Base-by-base conservation (phyloP, 768 basidiomycete genomes). In the Rhodotorula kratochvilovae region DNA sequence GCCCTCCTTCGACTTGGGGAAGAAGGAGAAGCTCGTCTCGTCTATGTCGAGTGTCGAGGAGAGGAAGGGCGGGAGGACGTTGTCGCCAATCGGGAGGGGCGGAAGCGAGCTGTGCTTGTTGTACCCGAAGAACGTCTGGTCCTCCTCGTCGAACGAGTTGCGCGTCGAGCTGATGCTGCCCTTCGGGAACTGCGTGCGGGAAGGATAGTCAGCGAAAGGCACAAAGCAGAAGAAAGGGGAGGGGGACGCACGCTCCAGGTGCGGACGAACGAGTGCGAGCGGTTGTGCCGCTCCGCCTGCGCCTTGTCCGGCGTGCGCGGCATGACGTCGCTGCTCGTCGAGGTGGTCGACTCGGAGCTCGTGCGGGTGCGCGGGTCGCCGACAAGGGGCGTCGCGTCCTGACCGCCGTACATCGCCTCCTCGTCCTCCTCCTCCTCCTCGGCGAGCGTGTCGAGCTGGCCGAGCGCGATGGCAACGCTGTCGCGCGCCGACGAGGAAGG, bases 101-200 rank as follows among this genome's bases (percentile, higher is more conserved):
- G 75, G 71, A 13, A 76, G 71, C 39, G 75, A 76, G 61, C 67
- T 64, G 75, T 75, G 74, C 63, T 71, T 72, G 65, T 72, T 67
- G 74, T 69, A 66, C 35, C 70, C 71, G 51, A 75, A 75, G 68
- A 75, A 75, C 7, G 62, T 46, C 53, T 56, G 55, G 55, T 75
- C 74, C 13, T 73, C 72, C 27, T 71, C 74, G 27, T 75, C 73
- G 62, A 66, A 35, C 45, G 70, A 71, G n/a, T 59, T 35, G 27
- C 70, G 70, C 0, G 63, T 57, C 51, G 70, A 68, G 50, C 58
- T 67, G 39, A 71, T 51, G 53, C 67, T 71, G 50, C 70, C 70
- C 45, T 66, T 65, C 17, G 73, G 73, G 66, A 74, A 74, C 73
- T 74, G 66, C 39, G 35, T 1, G 29, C n/a, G n/a, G 31, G 27